These are phyloP conservation scores for Neonectria coccinea DNA, from an alignment of 2,329 filamentous ascomycete genomes.

Conservation along the genomic window DNA sequence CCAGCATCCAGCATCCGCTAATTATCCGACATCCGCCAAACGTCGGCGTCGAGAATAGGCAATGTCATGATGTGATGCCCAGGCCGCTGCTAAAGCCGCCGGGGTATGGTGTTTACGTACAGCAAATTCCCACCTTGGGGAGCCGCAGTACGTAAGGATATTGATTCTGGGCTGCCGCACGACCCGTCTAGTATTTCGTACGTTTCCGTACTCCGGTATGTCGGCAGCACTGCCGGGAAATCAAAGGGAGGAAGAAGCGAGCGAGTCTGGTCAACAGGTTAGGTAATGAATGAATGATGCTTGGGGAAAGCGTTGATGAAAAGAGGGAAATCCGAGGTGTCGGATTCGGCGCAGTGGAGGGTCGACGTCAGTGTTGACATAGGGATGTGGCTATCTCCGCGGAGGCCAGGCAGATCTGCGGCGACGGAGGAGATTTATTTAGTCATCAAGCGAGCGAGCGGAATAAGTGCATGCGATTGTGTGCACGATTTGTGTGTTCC, in stretches of 20 bases:
- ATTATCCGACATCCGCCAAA: neutral
- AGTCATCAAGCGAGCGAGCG: neutral
- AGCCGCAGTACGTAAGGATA: slow-evolving; percentile 25
- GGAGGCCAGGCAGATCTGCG: neutral
- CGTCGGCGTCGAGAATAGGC: neutral
- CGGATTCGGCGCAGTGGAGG: neutral
- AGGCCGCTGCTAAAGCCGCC: neutral
- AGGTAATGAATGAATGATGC: neutral
- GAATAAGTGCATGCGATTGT: slow-evolving; percentile 5
- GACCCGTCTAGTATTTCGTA: slow-evolving; percentile 5
- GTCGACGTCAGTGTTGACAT: neutral
- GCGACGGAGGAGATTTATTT: neutral
- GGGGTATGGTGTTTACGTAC: slow-evolving; percentile 24
- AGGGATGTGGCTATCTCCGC: neutral
- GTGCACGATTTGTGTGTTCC: slow-evolving; percentile 1
- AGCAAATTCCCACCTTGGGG: slow-evolving; percentile 8
- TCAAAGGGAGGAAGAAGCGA: neutral
- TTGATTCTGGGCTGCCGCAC: slow-evolving; percentile 10
- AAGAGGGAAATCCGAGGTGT: neutral
- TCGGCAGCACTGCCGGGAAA: neutral
- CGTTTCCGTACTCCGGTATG: neutral
- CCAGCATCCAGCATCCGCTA: too few species aligned
- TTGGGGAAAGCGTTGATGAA: neutral
- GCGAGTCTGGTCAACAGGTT: neutral
- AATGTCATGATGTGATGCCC: slow-evolving; percentile 15